Percentiles rank a stretch among this genome's conserved stretches.
These are phyloP conservation scores for Scheffersomyces segobiensis DNA, from an alignment of 1,139 yeast genomes.

Conservation along the genomic window DNA sequence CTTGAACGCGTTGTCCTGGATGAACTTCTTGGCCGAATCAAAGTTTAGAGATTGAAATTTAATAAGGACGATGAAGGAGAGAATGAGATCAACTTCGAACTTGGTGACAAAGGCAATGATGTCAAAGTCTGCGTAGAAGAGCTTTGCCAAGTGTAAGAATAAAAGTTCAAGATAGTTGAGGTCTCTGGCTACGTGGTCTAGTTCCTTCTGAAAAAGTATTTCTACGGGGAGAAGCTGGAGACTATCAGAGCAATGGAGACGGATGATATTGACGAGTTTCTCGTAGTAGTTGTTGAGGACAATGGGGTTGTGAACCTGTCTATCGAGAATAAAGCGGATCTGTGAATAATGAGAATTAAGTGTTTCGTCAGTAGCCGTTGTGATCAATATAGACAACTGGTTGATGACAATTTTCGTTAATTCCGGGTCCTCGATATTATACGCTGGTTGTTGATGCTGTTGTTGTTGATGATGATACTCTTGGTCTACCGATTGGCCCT, in stretches of 20 bases:
- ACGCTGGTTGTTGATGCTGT: slow-evolving; percentile 4
- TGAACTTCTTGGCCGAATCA: slow-evolving; percentile 17
- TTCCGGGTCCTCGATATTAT: slow-evolving; percentile 25
- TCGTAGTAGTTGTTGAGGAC: slow-evolving; percentile 29
- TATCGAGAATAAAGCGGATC: slow-evolving; percentile 47
- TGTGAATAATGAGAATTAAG: slow-evolving; percentile 44
- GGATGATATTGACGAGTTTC: slow-evolving; percentile 23
- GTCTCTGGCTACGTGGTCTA: slow-evolving; percentile 23
- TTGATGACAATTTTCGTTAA: slow-evolving; percentile 47
- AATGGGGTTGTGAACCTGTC: slow-evolving; percentile 31
- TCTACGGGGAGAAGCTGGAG: slow-evolving; percentile 8
- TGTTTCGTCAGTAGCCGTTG: slow-evolving; percentile 43
- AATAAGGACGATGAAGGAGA: slow-evolving; percentile 26
- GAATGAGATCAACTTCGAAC: slow-evolving; percentile 27
- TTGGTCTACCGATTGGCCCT: slow-evolving; percentile 23
- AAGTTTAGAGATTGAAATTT: slow-evolving; percentile 18
- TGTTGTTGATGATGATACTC: slow-evolving; percentile 3
- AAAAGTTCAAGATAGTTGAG: slow-evolving; percentile 22
- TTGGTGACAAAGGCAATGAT: slow-evolving; percentile 22
- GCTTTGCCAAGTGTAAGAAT: slow-evolving; percentile 12
- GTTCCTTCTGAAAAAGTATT: slow-evolving; percentile 20
- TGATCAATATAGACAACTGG: slow-evolving; percentile 54
- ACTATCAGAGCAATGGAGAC: slow-evolving; percentile 10
- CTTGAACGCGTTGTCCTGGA: slow-evolving; percentile 22
- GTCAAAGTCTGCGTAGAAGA: slow-evolving; percentile 16